Percentiles rank a stretch among this genome's conserved stretches.
These are phyloP conservation scores for Aspergillus japonicus DNA, from an alignment of 2,329 filamentous ascomycete species.

Conservation along the genomic window DNA sequence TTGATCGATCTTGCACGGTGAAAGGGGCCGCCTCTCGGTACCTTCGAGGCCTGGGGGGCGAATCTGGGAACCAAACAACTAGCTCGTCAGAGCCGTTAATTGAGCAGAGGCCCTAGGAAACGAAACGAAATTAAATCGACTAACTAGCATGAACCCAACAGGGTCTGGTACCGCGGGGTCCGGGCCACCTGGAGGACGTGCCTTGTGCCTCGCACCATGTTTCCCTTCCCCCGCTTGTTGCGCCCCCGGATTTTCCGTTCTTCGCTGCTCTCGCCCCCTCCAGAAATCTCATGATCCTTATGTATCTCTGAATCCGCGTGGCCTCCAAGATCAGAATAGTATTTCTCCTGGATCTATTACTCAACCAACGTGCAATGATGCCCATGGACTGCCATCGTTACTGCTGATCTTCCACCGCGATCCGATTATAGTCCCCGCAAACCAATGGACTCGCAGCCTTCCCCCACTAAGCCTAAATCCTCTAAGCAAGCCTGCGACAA, in stretches of 20 bases:
- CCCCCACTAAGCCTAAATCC: constrained; percentile 21
- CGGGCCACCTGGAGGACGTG: constrained; percentile 5
- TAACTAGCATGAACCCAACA: background rate
- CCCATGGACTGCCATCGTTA: background rate
- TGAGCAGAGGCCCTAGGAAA: background rate
- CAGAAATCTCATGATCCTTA: background rate
- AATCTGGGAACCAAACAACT: background rate
- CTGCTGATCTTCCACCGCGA: constrained; percentile 1
- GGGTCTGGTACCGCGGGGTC: constrained; percentile 9
- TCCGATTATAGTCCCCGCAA: background rate
- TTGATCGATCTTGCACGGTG: background rate
- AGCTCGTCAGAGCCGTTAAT: background rate
- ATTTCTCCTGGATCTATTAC: background rate
- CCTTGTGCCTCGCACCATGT: background rate
- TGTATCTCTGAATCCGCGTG: background rate
- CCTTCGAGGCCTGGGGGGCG: background rate
- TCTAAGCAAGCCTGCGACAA: constrained; percentile 43
- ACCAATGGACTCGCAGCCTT: constrained; percentile 25
- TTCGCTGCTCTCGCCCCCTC: background rate
- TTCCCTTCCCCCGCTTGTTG: constrained; percentile 12
- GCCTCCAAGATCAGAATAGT: background rate
- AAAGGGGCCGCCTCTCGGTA: background rate
- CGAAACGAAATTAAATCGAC: constrained; percentile 1
- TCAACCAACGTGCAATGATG: constrained; percentile 5
- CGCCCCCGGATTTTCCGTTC: constrained; percentile 17